Evolutionary conservation across 352 stramenopile species (phyloP), one percentile per base, ranked within the genome.

Genomic region (Globisporangium okanoganense): DNA sequence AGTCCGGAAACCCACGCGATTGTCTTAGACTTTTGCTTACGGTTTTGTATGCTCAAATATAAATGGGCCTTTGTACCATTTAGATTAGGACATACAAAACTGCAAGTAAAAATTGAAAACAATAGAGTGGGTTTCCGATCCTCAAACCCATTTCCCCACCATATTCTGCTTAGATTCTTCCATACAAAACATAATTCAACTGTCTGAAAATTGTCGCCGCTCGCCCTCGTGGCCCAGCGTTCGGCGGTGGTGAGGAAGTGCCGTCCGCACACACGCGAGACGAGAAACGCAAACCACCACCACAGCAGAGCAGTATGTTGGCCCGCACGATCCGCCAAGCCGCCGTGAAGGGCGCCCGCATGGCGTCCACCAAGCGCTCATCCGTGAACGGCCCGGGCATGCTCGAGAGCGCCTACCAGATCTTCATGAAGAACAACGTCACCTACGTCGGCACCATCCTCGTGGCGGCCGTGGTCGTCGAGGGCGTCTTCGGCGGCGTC

Each of bases 401-500:
- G 24, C 45, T 92, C 29, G 73, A 93, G 59, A 63, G 52, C 41
- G 58, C 83, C 50, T 95, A 95, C 77, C 76, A 84, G 57, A 47
- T 73, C 36, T 86, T 95, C 72, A 90, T 93, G 80, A 90, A 90
- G 75, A 87, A 72, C 71, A 84, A 90, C 66, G 67, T 86, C 27
- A 82, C 81, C 35, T 95, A 95, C 75, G 75, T 95, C 52, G 82
- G 79, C 41, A 88, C 83, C 49, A 76, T 95, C 58, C 63, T 95
- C 49, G 65, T 86, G 41, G 85, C 82, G 36, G 71, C 78, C 33
- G 60, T 95, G 33, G 69, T 88, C 33, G 81, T 81, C 54, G 85
- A 95, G 67, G 72, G 71, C 56, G 71, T 90, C 57, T 95, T 90
- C 69, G 85, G 85, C 68, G 69, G 66, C 10, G 76, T 74, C 55